These are phyloP conservation scores for Anthostomella pinea DNA, from an alignment of 2,329 filamentous ascomycete genomes.

Conservation along the genomic window DNA sequence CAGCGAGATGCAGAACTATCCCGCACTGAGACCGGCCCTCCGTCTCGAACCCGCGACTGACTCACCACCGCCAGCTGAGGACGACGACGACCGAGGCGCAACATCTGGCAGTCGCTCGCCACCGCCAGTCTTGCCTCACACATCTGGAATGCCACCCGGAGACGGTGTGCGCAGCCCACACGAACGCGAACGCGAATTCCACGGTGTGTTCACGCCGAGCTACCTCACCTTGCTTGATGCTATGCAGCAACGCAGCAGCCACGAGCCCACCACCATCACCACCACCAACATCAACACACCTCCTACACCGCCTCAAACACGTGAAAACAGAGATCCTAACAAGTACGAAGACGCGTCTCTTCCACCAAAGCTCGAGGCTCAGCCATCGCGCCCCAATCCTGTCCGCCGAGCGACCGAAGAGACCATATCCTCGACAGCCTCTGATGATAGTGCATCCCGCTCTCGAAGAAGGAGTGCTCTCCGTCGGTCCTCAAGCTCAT, in stretches of 20 bases:
- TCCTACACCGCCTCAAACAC: constrained; percentile 11
- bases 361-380: constrained; percentile 15
- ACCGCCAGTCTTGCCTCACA: constrained; percentile 40
- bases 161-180: constrained; percentile 43
- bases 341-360: constrained; percentile 18
- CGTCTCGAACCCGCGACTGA: constrained; percentile 18
- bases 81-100: constrained; percentile 19
- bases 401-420: constrained; percentile 44
- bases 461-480: constrained; percentile 55
- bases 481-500: constrained; percentile 52
- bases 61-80: constrained; percentile 14
- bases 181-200: constrained; percentile 57
- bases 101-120: constrained; percentile 32
- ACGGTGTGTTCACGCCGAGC: constrained; percentile 60
- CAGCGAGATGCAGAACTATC: constrained; percentile 42
- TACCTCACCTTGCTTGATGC: constrained; percentile 61
- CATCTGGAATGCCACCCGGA: constrained; percentile 35
- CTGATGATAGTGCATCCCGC: constrained; percentile 50
- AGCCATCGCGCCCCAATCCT: constrained; percentile 32
- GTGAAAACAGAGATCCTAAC: constrained; percentile 21
- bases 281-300: constrained; percentile 12
- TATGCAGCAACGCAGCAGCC: constrained; percentile 29
- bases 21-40: constrained; percentile 41
- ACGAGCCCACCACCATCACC: too few relatives aligned
- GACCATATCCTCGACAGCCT: constrained; percentile 48